Evolutionary conservation across 768 basidiomycete genomes (phyloP).

Genomic region (Exsudoporus frostii): DNA sequence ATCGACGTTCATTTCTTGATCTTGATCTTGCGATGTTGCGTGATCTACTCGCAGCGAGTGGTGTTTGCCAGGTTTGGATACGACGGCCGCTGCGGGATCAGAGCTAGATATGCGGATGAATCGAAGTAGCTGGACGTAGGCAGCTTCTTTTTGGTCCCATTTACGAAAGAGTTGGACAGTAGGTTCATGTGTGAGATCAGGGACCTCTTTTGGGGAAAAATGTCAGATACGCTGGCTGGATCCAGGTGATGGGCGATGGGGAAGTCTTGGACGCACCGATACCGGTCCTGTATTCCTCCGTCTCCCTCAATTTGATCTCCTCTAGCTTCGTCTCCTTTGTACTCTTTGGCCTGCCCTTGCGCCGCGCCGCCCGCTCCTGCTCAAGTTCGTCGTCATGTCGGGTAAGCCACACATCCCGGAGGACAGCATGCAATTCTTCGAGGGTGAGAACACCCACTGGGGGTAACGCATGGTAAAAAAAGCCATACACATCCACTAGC

Average conservation of each 20-base stretch:
- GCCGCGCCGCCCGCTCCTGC: constrained; percentile 53
- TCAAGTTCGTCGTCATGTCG: constrained; percentile 65
- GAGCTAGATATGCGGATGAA: constrained; percentile 72
- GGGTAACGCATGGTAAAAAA: constrained; percentile 73
- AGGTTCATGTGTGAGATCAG: constrained; percentile 70
- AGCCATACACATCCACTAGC: constrained; percentile 71
- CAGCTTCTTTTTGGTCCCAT: constrained; percentile 77
- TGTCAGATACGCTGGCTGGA: background rate
- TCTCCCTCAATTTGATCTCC: constrained; percentile 64
- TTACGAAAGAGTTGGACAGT: constrained; percentile 69
- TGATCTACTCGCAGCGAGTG: constrained; percentile 27
- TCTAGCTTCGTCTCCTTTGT: constrained; percentile 63
- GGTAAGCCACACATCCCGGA: constrained; percentile 70
- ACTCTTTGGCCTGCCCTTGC: constrained; percentile 77
- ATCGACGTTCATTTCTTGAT: constrained; percentile 30
- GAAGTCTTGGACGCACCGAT: constrained; percentile 53
- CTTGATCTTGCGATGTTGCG: constrained; percentile 2
- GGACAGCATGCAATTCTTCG: constrained; percentile 60
- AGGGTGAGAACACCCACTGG: constrained; percentile 54
- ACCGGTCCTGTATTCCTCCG: constrained; percentile 75
- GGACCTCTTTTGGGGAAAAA: constrained; percentile 56
- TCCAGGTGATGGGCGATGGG: background rate
- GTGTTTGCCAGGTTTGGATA: constrained; percentile 65
- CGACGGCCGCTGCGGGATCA: constrained; percentile 42
- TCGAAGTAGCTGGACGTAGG: constrained; percentile 67